A percentile compares a stretch with the other conserved stretches of the same genome.
phyloP scores from a whole-genome alignment of 108 stramenopile species.

The Cylindrotheca closterium region DNA sequence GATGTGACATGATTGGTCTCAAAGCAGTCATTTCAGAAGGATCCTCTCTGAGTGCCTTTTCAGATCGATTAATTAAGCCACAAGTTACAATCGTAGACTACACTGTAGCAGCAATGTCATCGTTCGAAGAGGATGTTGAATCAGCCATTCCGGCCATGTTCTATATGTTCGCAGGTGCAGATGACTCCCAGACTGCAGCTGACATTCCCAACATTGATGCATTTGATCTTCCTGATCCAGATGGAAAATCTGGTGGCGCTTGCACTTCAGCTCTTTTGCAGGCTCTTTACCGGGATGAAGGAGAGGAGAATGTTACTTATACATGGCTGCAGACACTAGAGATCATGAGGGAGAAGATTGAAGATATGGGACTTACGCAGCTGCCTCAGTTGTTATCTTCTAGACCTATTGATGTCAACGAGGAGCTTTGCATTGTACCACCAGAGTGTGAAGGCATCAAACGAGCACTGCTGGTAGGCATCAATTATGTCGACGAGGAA shows the following conservation, averaged over 20 bases:
- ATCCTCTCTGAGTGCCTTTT: too few relatives aligned
- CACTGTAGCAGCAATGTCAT: too few relatives aligned
- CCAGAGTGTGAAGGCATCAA: slow-evolving; percentile 40
- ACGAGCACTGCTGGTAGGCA: slow-evolving; percentile 81
- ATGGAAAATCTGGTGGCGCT: slow-evolving; percentile 78
- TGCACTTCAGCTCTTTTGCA: slow-evolving; percentile 84
- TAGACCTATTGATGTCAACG: slow-evolving; percentile 42
- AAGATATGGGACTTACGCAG: slow-evolving; percentile 20
- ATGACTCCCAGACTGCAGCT: slow-evolving; percentile 17
- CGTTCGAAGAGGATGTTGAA: slow-evolving; percentile 1
- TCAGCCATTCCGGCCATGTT: slow-evolving; percentile 1
- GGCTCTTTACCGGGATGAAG: slow-evolving; percentile 41
- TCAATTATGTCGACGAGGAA: slow-evolving; percentile 84
- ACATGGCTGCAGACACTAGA: slow-evolving; percentile 30
- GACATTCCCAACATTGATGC: slow-evolving; percentile 72
- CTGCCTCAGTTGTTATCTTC: slow-evolving; percentile 52
- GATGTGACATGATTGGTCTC: too few relatives aligned
- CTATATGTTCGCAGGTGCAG: slow-evolving; percentile 4
- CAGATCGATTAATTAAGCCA: too few relatives aligned
- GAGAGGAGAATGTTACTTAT: slow-evolving; percentile 27
- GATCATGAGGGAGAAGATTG: slow-evolving; percentile 30
- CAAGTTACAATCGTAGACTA: too few relatives aligned
- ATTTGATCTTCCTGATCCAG: slow-evolving; percentile 82
- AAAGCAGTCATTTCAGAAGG: too few relatives aligned
- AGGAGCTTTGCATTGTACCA: slow-evolving; percentile 36